These are phyloP conservation scores for Alternaria brassicicola DNA, from an alignment of 2,329 filamentous ascomycete genomes.

Conservation along the genomic window DNA sequence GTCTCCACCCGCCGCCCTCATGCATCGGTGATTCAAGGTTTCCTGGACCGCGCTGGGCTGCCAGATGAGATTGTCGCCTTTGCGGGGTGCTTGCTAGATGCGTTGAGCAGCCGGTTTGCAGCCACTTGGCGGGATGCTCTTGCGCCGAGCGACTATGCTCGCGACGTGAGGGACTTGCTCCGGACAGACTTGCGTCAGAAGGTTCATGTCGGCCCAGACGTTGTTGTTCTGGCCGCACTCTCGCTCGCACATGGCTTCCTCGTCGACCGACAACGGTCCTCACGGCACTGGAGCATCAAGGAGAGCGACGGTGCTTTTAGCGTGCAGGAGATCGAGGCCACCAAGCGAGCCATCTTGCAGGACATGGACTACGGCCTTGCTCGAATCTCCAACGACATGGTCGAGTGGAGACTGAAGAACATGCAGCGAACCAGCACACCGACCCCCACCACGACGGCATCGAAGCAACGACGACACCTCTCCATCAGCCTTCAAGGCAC, in stretches of 20 bases:
- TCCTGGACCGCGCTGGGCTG: conserved; percentile 41
- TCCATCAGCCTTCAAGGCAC: conserved; percentile 36
- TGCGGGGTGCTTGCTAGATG: conserved; percentile 48
- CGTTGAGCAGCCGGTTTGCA: conserved; percentile 42
- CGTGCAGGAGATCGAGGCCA: conserved; percentile 40
- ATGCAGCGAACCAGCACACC: conserved; percentile 34
- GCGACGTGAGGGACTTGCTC: conserved; percentile 22
- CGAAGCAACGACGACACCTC: conserved; percentile 30
- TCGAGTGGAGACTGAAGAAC: conserved; percentile 37
- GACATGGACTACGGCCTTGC: conserved; percentile 49
- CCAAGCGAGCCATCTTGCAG: conserved; percentile 41
- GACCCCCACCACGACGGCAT: background rate
- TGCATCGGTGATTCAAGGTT: conserved; percentile 32
- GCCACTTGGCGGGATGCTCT: conserved; percentile 38
- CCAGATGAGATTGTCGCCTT: conserved; percentile 47
- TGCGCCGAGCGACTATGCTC: conserved; percentile 21
- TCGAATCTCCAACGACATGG: conserved; percentile 42
- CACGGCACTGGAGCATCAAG: conserved; percentile 42
- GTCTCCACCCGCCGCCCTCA: conserved; percentile 38
- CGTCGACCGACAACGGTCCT: conserved; percentile 38
- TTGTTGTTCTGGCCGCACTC: conserved; percentile 47
- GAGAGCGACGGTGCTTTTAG: conserved; percentile 34
- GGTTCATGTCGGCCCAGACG: conserved; percentile 33
- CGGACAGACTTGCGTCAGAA: conserved; percentile 22
- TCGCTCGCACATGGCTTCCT: conserved; percentile 45